phyloP scores from a whole-genome alignment of 306 rosid genomes.

The barrel medic (Medicago truncatula) region DNA sequence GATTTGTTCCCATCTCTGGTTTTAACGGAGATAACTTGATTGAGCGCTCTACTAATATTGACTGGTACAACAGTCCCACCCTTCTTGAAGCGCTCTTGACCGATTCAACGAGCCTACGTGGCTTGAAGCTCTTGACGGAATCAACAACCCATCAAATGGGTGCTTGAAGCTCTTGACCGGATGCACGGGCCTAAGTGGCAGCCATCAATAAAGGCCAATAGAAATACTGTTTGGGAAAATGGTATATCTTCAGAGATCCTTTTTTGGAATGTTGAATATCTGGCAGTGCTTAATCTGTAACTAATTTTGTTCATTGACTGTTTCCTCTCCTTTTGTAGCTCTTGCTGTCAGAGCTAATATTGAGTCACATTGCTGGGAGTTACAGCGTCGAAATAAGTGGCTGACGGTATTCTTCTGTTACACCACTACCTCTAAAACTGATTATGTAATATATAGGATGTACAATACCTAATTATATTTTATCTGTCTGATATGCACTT shows the following conservation, averaged over 20 bases:
- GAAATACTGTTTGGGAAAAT: background rate
- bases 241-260: slow-evolving; percentile 2
- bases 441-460: slow-evolving; percentile 17
- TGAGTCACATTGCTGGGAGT: slow-evolving; percentile 92
- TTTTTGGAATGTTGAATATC: slow-evolving; percentile 32
- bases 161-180: too few species aligned
- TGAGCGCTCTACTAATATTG: too few species aligned
- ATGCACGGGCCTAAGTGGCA: too few species aligned
- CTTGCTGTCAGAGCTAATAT: slow-evolving; percentile 87
- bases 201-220: too few species aligned
- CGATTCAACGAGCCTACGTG: too few species aligned
- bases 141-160: too few species aligned
- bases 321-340: slow-evolving; percentile 55
- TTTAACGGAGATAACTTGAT: too few species aligned
- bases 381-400: slow-evolving; percentile 93
- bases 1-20: too few species aligned
- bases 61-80: too few species aligned
- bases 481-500: too few species aligned
- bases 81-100: too few species aligned
- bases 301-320: slow-evolving; percentile 36
- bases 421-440: slow-evolving; percentile 41
- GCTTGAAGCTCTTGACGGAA: too few species aligned
- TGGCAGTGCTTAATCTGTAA: slow-evolving; percentile 33
- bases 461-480: background rate
- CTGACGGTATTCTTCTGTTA: slow-evolving; percentile 68